phyloP scores from a whole-genome alignment of 176 grass and related monocot species.

The Oryza nivara region DNA sequence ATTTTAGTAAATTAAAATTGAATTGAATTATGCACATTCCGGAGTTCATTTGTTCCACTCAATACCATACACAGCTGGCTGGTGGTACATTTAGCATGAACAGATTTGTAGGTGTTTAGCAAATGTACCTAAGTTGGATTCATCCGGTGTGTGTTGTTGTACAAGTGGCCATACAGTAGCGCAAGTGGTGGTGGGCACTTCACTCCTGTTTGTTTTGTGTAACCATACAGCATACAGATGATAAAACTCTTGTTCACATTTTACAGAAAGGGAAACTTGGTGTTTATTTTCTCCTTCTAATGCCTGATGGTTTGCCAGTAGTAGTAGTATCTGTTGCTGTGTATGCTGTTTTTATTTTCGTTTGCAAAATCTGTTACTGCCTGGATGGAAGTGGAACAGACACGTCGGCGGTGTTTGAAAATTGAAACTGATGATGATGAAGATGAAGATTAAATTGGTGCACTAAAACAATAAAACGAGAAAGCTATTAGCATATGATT shows the following conservation, averaged over 20 bases:
- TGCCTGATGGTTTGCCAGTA: no score
- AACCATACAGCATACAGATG: neutral
- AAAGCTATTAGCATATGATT: no score
- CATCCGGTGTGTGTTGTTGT: neutral
- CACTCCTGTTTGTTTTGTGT: slow-evolving; percentile 1
- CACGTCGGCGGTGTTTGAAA: no score
- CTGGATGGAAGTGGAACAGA: neutral
- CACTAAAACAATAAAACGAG: no score
- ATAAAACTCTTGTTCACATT: neutral
- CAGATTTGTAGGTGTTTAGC: slow-evolving; percentile 28
- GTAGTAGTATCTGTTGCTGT: no score
- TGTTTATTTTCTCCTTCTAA: neutral
- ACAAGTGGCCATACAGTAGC: neutral
- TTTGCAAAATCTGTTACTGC: neutral
- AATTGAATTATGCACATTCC: slow-evolving; percentile 39
- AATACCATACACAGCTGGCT: neutral
- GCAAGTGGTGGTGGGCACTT: neutral
- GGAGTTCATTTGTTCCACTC: slow-evolving; percentile 20
- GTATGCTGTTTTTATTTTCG: no score
- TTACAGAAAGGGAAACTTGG: neutral
- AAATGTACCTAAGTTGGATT: neutral
- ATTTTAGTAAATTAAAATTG: slow-evolving; percentile 43
- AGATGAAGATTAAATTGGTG: no score
- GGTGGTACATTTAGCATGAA: slow-evolving; percentile 36
- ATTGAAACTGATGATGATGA: no score